Evolutionary conservation across 257 asterid species (phyloP).

Genomic region (Solanum chaucha): DNA sequence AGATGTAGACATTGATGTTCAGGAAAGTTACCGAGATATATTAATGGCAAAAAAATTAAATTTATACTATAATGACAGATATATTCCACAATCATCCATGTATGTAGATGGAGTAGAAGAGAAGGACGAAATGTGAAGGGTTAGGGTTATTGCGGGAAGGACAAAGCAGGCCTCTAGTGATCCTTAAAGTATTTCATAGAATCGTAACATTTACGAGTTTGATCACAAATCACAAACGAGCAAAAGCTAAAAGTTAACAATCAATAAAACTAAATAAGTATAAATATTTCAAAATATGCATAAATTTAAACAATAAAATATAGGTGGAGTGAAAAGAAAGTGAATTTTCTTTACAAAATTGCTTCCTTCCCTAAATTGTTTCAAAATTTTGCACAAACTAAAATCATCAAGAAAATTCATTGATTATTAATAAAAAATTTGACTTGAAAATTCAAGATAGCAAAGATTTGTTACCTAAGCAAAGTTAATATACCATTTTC

Average conservation of each 20-base stretch:
- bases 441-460: not conserved
- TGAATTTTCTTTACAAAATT: no score
- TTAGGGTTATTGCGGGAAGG: not conserved
- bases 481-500: no score
- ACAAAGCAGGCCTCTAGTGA: not conserved
- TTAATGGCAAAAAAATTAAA: not conserved
- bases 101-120: not conserved
- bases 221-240: not conserved
- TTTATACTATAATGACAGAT: not conserved
- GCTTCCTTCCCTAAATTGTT: no score
- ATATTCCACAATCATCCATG: not conserved
- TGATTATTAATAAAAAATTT: not conserved
- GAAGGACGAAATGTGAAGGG: not conserved
- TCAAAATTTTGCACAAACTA: no score
- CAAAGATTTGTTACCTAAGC: not conserved
- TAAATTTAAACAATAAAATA: not conserved
- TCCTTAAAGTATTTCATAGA: not conserved
- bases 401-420: not conserved
- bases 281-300: not conserved
- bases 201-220: not conserved
- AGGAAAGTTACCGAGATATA: no score
- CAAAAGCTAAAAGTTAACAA: not conserved
- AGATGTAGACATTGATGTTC: not conserved
- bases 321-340: no score
- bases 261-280: not conserved